These are phyloP conservation scores for Auricularia heimuer DNA, from an alignment of 768 basidiomycete species.

Conservation along the genomic window DNA sequence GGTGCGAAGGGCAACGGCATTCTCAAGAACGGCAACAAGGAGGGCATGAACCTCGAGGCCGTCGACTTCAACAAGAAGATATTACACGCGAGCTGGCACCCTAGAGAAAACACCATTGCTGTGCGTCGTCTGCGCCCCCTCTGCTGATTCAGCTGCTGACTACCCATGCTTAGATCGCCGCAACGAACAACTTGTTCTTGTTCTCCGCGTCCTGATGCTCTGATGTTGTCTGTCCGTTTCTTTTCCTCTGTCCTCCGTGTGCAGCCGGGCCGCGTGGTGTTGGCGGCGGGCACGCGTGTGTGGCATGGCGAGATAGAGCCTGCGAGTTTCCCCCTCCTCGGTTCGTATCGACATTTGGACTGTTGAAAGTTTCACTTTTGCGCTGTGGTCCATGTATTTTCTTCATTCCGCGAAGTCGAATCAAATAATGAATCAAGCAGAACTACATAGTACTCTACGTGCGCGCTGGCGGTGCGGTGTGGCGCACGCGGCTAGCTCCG, in stretches of 20 bases:
- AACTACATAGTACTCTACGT: too few species aligned
- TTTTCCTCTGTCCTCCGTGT: neutral
- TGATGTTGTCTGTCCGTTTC: neutral
- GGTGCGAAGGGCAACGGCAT: constrained; percentile 63
- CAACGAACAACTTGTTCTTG: constrained; percentile 91
- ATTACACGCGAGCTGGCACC: constrained; percentile 94
- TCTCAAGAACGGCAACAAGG: constrained; percentile 58
- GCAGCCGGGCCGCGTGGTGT: neutral
- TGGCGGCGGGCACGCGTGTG: too few species aligned
- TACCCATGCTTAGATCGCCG: constrained; percentile 60
- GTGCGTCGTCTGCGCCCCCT: constrained; percentile 36
- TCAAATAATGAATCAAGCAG: neutral
- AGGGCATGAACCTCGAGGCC: constrained; percentile 79
- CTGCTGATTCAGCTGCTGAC: neutral
- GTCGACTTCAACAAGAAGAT: constrained; percentile 97
- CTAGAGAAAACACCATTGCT: constrained; percentile 94
- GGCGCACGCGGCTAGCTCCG: too few species aligned
- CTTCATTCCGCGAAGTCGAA: neutral
- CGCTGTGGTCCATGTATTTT: neutral
- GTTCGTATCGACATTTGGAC: neutral
- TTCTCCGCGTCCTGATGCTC: neutral
- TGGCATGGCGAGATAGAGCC: too few species aligned
- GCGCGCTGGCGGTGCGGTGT: too few species aligned
- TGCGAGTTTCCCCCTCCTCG: too few species aligned
- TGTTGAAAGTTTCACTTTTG: neutral